Evolutionary conservation across 768 basidiomycete genomes (phyloP).

Genomic region (Hericium coralloides): DNA sequence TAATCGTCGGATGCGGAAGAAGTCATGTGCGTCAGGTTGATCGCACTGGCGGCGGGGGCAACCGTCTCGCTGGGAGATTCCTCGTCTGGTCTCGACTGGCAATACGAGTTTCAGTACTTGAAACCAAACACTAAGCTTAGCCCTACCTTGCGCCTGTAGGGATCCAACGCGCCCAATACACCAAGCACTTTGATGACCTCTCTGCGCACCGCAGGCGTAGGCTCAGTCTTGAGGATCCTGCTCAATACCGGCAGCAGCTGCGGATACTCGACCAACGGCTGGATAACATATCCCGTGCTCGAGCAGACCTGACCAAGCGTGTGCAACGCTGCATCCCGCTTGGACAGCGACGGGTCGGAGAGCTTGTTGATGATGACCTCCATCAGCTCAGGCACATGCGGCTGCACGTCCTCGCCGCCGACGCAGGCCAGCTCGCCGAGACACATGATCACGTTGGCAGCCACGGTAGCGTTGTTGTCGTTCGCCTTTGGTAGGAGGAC

Average conservation of each 20-base stretch:
- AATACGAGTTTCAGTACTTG: neutral
- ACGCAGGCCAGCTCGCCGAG: slow-evolving; percentile 90
- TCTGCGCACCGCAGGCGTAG: slow-evolving; percentile 57
- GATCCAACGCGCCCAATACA: slow-evolving; percentile 92
- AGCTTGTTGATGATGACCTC: slow-evolving; percentile 81
- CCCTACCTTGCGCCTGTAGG: slow-evolving; percentile 84
- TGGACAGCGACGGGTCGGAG: slow-evolving; percentile 80
- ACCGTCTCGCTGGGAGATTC: slow-evolving; percentile 39
- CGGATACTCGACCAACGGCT: slow-evolving; percentile 85
- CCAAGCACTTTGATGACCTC: slow-evolving; percentile 95
- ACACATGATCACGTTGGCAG: slow-evolving; percentile 88
- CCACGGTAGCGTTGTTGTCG: slow-evolving; percentile 79
- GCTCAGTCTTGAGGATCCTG: slow-evolving; percentile 78
- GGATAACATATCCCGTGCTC: slow-evolving; percentile 90
- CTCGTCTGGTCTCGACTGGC: slow-evolving; percentile 52
- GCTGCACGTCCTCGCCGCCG: slow-evolving; percentile 84
- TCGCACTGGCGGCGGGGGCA: slow-evolving; percentile 51
- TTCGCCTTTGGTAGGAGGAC: slow-evolving; percentile 86
- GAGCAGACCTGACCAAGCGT: slow-evolving; percentile 94
- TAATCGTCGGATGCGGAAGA: slow-evolving; percentile 81
- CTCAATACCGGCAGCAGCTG: slow-evolving; percentile 81
- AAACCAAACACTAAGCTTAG: neutral
- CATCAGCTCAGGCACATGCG: slow-evolving; percentile 83
- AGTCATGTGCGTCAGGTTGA: slow-evolving; percentile 55
- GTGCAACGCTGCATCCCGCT: slow-evolving; percentile 89